Percentiles rank a stretch among this genome's conserved stretches.
Conservation (phyloP, 345 rosid species). For the Rhodamnia argentea region DNA sequence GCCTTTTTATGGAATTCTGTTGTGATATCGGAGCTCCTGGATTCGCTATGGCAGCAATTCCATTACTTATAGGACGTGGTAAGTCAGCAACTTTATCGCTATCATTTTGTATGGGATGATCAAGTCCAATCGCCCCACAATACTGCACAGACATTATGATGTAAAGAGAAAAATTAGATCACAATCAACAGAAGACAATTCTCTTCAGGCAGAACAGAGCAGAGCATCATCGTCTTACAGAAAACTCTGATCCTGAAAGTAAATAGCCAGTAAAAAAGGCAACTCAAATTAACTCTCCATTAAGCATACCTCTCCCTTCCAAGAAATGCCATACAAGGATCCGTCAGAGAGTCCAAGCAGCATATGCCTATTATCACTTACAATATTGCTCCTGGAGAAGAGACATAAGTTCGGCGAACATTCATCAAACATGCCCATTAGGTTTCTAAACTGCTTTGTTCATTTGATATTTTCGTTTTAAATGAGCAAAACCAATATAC, state of each 20-base stretch:
- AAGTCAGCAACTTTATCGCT: slow-evolving; percentile 19
- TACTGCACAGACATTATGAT: slow-evolving; percentile 35
- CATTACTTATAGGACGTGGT: slow-evolving; percentile 39
- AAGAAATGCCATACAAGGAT: slow-evolving; percentile 67
- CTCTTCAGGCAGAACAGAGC: not conserved
- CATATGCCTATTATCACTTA: slow-evolving; percentile 64
- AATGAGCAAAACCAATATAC: not conserved
- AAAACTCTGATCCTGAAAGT: not conserved
- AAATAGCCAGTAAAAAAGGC: not conserved
- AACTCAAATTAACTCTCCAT: not conserved
- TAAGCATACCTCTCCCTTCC: slow-evolving; percentile 92
- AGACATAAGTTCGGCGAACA: not conserved
- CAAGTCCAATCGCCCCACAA: slow-evolving; percentile 66
- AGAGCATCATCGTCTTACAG: not conserved
- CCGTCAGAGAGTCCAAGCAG: slow-evolving; percentile 88
- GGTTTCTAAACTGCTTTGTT: not conserved
- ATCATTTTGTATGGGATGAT: slow-evolving; percentile 13
- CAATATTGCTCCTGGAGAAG: slow-evolving; percentile 76
- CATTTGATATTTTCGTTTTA: not conserved
- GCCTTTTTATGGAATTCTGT: slow-evolving; percentile 16
- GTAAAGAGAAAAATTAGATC: not conserved
- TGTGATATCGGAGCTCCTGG: slow-evolving; percentile 16
- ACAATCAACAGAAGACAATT: not conserved
- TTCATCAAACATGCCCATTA: slow-evolving; percentile 1
- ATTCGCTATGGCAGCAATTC: slow-evolving; percentile 32